Evolutionary conservation across 2,329 filamentous ascomycete genomes (phyloP).

Genomic region (Pseudocercospora pini-densiflorae): DNA sequence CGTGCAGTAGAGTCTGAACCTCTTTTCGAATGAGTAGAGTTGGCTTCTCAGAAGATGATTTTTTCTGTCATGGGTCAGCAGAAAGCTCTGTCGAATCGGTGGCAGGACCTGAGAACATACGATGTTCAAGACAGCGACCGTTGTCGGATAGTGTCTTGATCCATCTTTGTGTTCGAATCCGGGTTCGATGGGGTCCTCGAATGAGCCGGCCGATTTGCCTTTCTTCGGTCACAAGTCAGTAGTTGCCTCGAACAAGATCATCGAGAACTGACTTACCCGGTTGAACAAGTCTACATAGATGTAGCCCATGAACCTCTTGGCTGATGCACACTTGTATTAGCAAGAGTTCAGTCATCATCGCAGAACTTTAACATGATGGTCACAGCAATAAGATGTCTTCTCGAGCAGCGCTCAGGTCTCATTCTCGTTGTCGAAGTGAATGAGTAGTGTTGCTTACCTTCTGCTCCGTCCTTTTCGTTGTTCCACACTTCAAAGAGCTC

Average conservation of each 20-base stretch:
- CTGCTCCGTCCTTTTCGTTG: neutral
- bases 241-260: neutral
- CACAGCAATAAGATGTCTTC: neutral
- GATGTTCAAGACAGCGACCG: neutral
- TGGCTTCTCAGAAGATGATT: slow-evolving; percentile 7
- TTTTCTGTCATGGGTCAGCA: neutral
- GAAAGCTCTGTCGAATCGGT: neutral
- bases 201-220: slow-evolving; percentile 11
- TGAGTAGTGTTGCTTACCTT: neutral
- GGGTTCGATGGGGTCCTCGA: slow-evolving; percentile 4
- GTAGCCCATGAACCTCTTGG: slow-evolving; percentile 3
- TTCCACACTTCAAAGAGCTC: slow-evolving; percentile 9
- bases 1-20: slow-evolving; percentile 15
- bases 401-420: neutral
- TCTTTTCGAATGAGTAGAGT: slow-evolving; percentile 12
- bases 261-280: neutral
- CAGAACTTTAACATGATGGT: neutral
- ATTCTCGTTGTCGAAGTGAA: neutral
- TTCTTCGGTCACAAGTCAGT: neutral
- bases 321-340: neutral
- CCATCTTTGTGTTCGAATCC: slow-evolving; percentile 13
- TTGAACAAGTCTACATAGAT: slow-evolving; percentile 13
- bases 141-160: slow-evolving; percentile 15
- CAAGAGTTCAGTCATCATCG: neutral
- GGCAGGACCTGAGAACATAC: neutral